phyloP scores from a whole-genome alignment of 1,139 yeast genomes.

The Pneumocystis canis region DNA sequence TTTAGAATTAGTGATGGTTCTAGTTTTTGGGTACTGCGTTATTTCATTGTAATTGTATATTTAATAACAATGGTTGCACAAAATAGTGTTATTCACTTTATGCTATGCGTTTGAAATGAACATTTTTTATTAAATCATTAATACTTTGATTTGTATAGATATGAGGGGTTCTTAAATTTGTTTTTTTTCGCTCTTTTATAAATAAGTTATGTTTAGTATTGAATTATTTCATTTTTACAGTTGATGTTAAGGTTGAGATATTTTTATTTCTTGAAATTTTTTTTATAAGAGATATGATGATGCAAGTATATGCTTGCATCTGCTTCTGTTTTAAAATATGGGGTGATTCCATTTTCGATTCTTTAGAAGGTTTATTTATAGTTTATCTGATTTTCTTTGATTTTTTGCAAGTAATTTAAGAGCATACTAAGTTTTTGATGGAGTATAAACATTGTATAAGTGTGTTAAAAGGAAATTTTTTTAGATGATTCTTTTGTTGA shows the following conservation, averaged over 20 bases:
- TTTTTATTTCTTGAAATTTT: conserved; percentile 76
- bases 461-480: conserved; percentile 69
- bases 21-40: conserved; percentile 68
- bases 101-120: conserved; percentile 43
- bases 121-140: conserved; percentile 65
- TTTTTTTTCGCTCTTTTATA: conserved; percentile 56
- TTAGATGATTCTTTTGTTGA: conserved; percentile 67
- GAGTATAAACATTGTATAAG: conserved; percentile 50
- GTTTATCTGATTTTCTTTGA: conserved; percentile 97
- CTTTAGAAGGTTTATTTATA: conserved; percentile 84
- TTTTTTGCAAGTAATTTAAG: conserved; percentile 75
- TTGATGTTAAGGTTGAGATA: conserved; percentile 97
- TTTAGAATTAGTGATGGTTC: conserved; percentile 54
- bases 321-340: conserved; percentile 87
- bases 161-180: conserved; percentile 60
- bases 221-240: conserved; percentile 88
- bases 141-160: conserved; percentile 78
- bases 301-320: conserved; percentile 78
- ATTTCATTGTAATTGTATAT: conserved; percentile 67
- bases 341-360: conserved; percentile 84
- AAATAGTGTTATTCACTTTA: conserved; percentile 43
- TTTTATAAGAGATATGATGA: conserved; percentile 56
- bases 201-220: conserved; percentile 64
- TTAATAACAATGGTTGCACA: conserved; percentile 72
- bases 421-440: conserved; percentile 64